These are phyloP conservation scores for Rubia peregrina DNA, from an alignment of 305 asterid genomes.

Conservation along the genomic window DNA sequence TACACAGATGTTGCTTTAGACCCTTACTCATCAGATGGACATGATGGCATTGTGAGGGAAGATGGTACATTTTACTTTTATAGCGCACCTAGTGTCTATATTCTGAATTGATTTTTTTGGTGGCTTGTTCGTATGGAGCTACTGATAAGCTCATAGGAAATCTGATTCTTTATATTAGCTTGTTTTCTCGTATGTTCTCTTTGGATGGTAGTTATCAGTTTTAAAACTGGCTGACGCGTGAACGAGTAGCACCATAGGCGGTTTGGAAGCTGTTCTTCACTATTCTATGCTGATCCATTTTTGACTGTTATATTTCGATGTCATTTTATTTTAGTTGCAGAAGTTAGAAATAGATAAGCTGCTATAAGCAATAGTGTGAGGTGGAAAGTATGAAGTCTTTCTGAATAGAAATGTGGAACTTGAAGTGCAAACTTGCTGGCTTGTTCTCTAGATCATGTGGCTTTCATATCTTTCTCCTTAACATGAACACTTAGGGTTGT, in stretches of 20 bases:
- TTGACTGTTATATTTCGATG: not conserved
- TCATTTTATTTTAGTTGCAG: not conserved
- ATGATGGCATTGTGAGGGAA: slow-evolving; percentile 96
- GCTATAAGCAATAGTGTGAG: not conserved
- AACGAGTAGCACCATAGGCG: not conserved
- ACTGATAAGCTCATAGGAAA: not conserved
- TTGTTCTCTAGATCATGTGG: not conserved
- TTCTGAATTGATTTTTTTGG: not conserved
- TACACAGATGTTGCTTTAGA: slow-evolving; percentile 95
- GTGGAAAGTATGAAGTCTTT: not conserved
- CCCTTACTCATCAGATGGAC: slow-evolving; percentile 98
- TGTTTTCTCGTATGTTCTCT: not conserved
- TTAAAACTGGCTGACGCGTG: not conserved
- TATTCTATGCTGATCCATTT: not conserved
- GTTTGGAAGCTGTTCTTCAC: not conserved
- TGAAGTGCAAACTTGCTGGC: not conserved
- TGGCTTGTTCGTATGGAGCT: not conserved
- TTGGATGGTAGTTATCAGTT: not conserved
- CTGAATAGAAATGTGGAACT: not conserved
- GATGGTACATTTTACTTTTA: slow-evolving; percentile 52
- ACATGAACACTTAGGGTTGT: not conserved
- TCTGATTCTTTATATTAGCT: not conserved
- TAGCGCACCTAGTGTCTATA: slow-evolving; percentile 5
- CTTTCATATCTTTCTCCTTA: not conserved
- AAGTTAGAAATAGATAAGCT: not conserved